Conservation (phyloP, 2,329 filamentous ascomycete species). For the Penicillium sp. region DNA sequence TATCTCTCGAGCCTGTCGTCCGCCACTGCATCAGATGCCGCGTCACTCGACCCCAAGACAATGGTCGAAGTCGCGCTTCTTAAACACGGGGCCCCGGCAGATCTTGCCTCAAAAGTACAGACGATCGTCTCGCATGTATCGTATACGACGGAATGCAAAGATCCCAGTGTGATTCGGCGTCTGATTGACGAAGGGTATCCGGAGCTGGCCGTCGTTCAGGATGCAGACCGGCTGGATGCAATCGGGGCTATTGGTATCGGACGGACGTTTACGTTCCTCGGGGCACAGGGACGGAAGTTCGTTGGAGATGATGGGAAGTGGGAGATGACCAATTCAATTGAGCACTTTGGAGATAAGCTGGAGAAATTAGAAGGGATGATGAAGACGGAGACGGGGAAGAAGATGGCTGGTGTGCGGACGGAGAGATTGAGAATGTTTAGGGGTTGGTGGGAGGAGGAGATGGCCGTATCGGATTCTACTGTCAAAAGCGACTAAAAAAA, state of each 20-base stretch:
- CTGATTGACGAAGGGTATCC: constrained; percentile 60
- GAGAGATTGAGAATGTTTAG: constrained; percentile 47
- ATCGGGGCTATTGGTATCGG: constrained; percentile 82
- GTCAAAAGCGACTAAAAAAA: neutral
- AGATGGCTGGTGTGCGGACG: constrained; percentile 48
- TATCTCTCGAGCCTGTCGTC: constrained; percentile 50
- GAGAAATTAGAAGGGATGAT: constrained; percentile 57
- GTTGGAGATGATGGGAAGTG: constrained; percentile 22
- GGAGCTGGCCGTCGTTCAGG: constrained; percentile 80
- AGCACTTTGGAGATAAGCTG: constrained; percentile 74
- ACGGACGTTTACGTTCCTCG: constrained; percentile 70
- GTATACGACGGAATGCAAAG: constrained; percentile 65
- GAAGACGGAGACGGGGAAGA: constrained; percentile 53
- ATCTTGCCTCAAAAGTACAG: constrained; percentile 63
- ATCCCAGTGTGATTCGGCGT: constrained; percentile 55
- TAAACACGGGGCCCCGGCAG: constrained; percentile 48
- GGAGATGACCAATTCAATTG: constrained; percentile 60
- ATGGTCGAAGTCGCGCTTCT: constrained; percentile 29
- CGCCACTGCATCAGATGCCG: constrained; percentile 18
- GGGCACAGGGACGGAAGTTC: constrained; percentile 44
- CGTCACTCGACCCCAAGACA: constrained; percentile 20
- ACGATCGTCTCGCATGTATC: constrained; percentile 70
- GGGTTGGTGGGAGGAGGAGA: constrained; percentile 53
- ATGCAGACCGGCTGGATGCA: constrained; percentile 87
- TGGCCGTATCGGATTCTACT: constrained; percentile 8